A percentile compares a stretch with the other conserved stretches of the same genome.
These are phyloP conservation scores for Boeremia exigua DNA, from an alignment of 2,329 filamentous ascomycete species.

Conservation along the genomic window DNA sequence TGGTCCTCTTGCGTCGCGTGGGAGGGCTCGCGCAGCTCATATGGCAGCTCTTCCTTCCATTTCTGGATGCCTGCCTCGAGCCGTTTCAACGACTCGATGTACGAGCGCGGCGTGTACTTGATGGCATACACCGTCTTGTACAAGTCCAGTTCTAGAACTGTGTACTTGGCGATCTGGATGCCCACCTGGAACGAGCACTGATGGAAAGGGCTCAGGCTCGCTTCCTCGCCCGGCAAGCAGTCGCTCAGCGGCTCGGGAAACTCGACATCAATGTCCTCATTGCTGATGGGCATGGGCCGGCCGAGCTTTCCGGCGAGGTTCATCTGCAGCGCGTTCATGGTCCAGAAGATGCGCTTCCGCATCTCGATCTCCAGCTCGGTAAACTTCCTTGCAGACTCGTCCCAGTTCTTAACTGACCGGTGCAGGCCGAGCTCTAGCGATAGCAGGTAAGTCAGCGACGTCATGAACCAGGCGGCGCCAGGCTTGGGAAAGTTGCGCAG, in stretches of 20 bases:
- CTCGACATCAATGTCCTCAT: constrained; percentile 80
- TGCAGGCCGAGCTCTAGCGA: constrained; percentile 80
- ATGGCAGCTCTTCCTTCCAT: constrained; percentile 70
- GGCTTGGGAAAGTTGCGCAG: constrained; percentile 81
- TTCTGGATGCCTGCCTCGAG: constrained; percentile 69
- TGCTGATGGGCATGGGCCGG: constrained; percentile 74
- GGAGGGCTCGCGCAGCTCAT: constrained; percentile 60
- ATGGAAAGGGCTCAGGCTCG: constrained; percentile 47
- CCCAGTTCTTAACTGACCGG: constrained; percentile 68
- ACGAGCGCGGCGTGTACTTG: constrained; percentile 66
- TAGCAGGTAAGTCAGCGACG: constrained; percentile 67
- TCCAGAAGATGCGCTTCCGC: constrained; percentile 80
- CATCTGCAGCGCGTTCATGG: constrained; percentile 68
- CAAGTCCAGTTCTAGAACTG: constrained; percentile 73
- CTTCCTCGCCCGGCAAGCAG: constrained; percentile 68
- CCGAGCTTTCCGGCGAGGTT: constrained; percentile 78
- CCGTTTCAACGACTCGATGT: constrained; percentile 66
- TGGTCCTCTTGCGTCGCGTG: constrained; percentile 55
- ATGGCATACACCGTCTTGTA: constrained; percentile 79
- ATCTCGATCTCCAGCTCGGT: constrained; percentile 73
- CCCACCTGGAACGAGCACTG: constrained; percentile 73
- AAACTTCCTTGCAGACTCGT: constrained; percentile 49
- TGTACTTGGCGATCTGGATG: constrained; percentile 68
- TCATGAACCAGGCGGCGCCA: constrained; percentile 73
- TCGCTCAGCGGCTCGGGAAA: constrained; percentile 76